Evolutionary conservation across 371 early-diverging fungal genomes (phyloP).

Genomic region (Mortierella sp.): DNA sequence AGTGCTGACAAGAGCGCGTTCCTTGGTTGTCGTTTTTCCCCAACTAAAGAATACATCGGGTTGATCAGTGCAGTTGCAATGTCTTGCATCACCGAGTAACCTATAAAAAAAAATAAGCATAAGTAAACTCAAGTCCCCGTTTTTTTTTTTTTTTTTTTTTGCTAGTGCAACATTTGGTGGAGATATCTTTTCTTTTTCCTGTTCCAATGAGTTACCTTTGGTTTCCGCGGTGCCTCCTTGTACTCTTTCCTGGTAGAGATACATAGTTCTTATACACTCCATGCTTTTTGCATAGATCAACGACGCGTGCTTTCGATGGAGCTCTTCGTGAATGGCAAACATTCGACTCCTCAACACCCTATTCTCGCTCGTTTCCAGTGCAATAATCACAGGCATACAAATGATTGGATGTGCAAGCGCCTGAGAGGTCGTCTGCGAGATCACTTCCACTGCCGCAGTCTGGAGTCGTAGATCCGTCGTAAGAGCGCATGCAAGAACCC

Average conservation of each 20-base stretch:
- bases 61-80: slow-evolving; percentile 71
- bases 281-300: slow-evolving; percentile 81
- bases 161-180: too few relatives aligned
- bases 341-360: slow-evolving; percentile 72
- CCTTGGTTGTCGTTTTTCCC: slow-evolving; percentile 72
- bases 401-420: slow-evolving; percentile 90
- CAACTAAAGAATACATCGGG: slow-evolving; percentile 73
- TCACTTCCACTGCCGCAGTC: slow-evolving; percentile 79
- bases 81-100: slow-evolving; percentile 59
- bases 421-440: slow-evolving; percentile 80
- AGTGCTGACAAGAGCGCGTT: slow-evolving; percentile 77
- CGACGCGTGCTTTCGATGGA: slow-evolving; percentile 84
- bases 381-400: slow-evolving; percentile 87
- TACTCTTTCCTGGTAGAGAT: slow-evolving; percentile 71
- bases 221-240: slow-evolving; percentile 27
- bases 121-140: too few relatives aligned
- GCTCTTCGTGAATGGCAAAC: slow-evolving; percentile 73
- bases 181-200: too few relatives aligned
- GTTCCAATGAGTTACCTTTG: slow-evolving; percentile 39
- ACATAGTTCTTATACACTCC: slow-evolving; percentile 79
- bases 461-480: slow-evolving; percentile 57
- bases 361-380: slow-evolving; percentile 82
- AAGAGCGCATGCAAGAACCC: slow-evolving; percentile 78
- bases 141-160: background rate
- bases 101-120: slow-evolving; percentile 30